These are phyloP conservation scores for Aspergillus chevalieri DNA, from an alignment of 2,329 filamentous ascomycete genomes.

Conservation along the genomic window DNA sequence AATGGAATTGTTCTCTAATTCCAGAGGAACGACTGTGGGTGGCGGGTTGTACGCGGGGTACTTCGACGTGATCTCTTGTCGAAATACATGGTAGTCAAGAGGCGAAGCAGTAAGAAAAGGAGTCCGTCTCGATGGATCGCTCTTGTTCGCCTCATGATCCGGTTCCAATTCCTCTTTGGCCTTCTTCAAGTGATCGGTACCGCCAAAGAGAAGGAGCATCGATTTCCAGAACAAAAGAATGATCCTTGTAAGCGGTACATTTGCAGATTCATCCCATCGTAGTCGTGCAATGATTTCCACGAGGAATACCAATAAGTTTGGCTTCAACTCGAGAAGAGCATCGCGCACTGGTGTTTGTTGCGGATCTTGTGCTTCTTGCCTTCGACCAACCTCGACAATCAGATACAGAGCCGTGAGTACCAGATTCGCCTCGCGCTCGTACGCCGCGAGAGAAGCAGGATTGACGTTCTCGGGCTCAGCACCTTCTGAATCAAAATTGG, in stretches of 20 bases:
- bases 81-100: constrained; percentile 90
- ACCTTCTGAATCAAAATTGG: constrained; percentile 18
- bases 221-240: constrained; percentile 89
- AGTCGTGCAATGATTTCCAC: constrained; percentile 62
- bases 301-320: constrained; percentile 65
- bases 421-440: constrained; percentile 37
- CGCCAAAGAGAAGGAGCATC: constrained; percentile 77
- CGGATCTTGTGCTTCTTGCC: constrained; percentile 24
- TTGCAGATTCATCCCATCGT: constrained; percentile 59
- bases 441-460: constrained; percentile 29
- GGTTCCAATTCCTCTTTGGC: constrained; percentile 64
- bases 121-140: constrained; percentile 52
- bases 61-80: constrained; percentile 94
- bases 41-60: constrained; percentile 95
- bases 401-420: constrained; percentile 40
- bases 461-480: constrained; percentile 26
- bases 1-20: constrained; percentile 85
- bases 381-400: constrained; percentile 36
- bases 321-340: constrained; percentile 52
- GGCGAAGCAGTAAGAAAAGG: constrained; percentile 88
- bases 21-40: constrained; percentile 71
- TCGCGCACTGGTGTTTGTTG: constrained; percentile 20
- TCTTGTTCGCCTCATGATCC: constrained; percentile 43
- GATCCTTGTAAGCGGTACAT: constrained; percentile 59
- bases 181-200: constrained; percentile 63